These are phyloP conservation scores for Trichosanthes truncata DNA, from an alignment of 306 rosid species.

Conservation along the genomic window DNA sequence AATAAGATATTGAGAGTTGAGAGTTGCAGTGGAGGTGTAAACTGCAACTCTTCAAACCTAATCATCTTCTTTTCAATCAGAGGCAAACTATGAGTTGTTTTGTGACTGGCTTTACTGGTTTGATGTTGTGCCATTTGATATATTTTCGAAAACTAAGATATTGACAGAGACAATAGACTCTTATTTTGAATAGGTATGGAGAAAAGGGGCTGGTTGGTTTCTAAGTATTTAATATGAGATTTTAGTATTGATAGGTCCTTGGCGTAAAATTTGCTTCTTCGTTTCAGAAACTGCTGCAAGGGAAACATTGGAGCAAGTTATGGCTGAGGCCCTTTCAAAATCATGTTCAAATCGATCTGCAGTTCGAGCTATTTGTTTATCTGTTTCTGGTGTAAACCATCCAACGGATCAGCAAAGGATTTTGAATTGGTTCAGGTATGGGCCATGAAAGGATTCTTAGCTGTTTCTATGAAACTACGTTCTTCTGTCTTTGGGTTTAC, in stretches of 20 bases:
- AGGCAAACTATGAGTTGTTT: not conserved
- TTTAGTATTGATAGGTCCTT: not conserved
- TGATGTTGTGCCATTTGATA: not conserved
- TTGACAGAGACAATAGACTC: not conserved
- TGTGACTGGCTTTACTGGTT: not conserved
- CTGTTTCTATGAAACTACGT: not conserved
- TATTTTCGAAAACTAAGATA: not conserved
- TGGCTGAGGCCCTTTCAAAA: constrained; percentile 71
- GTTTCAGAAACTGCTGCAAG: constrained; percentile 67
- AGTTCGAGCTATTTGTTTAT: constrained; percentile 86
- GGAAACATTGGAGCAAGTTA: constrained; percentile 77
- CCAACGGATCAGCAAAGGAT: constrained; percentile 81
- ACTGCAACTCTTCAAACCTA: not conserved
- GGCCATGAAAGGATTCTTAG: constrained; percentile 9
- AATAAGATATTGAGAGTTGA: not conserved
- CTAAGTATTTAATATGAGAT: not conserved
- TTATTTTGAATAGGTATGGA: not conserved
- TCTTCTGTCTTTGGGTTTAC: not conserved
- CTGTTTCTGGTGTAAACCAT: constrained; percentile 89
- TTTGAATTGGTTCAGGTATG: constrained; percentile 72
- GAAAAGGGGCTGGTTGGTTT: not conserved
- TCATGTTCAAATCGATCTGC: constrained; percentile 67
- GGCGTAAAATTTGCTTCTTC: not conserved
- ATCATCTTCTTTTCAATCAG: not conserved
- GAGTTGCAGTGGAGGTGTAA: not conserved